Base-by-base conservation (phyloP, 257 asterid genomes). In the Solanum pennellii region DNA sequence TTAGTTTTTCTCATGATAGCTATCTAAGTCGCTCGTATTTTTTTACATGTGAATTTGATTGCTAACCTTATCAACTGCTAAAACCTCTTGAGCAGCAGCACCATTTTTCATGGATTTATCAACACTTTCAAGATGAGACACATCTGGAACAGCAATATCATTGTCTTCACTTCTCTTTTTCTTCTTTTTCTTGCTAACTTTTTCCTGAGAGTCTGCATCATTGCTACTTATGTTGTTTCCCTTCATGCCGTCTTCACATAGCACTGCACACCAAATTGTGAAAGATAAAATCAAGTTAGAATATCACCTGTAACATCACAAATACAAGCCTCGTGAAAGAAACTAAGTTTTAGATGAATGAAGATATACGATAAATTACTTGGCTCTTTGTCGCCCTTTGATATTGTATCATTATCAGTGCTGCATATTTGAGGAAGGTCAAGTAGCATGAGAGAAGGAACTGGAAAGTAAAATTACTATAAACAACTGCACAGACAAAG, bases 161-260 rank as follows among this genome's bases (percentile, higher is more conserved):
- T 35, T 84, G 29, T 86, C 91, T 42, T 23, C 91, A 77, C 89
- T 92, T 31, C 47, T 91, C 87, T 89, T 91, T 87, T 92, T 94
- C 88, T 93, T 93, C 89, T 90, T 92, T 86, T 92, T 94, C 90
- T 91, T 91, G 85, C 87, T 72, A 83, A 37, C 25, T 42, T 71
- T 83, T 72, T 90, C 94, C 86, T 86, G 91, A 56, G 90, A 49
- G 23, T 66, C 86, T 4, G 87, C 76, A 75, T 69, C 82, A 49
- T 88, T 87, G 88, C 75, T 90, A 82, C 47, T 88, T 44, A 86
- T 89, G 73, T 66, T 83, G 39, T 88, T 87, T 77, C 83, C 93
- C 84, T 86, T 37, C 16, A 74, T 62, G 20, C 42, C 89, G 68
- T 83, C 86, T 16, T 60, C 82, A 41, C 47, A 76, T 41, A 74